Evolutionary conservation across 148 eudicot species (phyloP).

Genomic region (Cornus controversa): DNA sequence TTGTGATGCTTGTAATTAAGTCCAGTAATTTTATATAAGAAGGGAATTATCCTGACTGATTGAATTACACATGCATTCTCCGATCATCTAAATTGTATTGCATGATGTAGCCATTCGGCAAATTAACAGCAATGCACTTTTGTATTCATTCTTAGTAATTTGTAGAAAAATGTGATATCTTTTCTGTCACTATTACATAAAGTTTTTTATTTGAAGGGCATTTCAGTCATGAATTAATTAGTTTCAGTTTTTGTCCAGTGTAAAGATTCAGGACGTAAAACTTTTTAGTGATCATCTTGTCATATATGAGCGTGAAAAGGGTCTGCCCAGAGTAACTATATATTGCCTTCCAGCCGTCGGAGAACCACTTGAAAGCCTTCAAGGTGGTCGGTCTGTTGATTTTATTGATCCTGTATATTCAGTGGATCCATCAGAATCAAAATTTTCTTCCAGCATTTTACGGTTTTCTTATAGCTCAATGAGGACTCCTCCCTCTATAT

Average conservation of each 20-base stretch:
- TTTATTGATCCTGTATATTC: constrained; percentile 82
- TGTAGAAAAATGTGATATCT: not conserved
- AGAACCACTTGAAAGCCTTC: constrained; percentile 63
- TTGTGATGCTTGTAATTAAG: not conserved
- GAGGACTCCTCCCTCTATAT: constrained; percentile 81
- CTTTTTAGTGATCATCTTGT: constrained; percentile 76
- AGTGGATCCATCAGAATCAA: constrained; percentile 53
- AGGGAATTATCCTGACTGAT: not conserved
- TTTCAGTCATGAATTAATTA: constrained; percentile 7
- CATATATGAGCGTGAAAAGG: constrained; percentile 68
- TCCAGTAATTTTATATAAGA: not conserved
- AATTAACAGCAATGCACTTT: not conserved
- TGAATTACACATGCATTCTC: not conserved
- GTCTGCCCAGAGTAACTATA: constrained; percentile 56
- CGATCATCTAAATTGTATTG: not conserved
- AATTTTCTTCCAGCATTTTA: constrained; percentile 65
- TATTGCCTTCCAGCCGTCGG: constrained; percentile 74
- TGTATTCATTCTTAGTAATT: no score
- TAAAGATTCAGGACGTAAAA: constrained; percentile 66
- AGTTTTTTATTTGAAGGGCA: not conserved
- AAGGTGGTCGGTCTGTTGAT: constrained; percentile 57
- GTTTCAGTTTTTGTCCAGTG: constrained; percentile 45
- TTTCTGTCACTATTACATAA: not conserved
- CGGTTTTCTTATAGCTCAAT: constrained; percentile 80
- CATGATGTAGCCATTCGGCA: not conserved